Evolutionary conservation across 345 rosid species (phyloP).

Genomic region (Moricandia arvensis): DNA sequence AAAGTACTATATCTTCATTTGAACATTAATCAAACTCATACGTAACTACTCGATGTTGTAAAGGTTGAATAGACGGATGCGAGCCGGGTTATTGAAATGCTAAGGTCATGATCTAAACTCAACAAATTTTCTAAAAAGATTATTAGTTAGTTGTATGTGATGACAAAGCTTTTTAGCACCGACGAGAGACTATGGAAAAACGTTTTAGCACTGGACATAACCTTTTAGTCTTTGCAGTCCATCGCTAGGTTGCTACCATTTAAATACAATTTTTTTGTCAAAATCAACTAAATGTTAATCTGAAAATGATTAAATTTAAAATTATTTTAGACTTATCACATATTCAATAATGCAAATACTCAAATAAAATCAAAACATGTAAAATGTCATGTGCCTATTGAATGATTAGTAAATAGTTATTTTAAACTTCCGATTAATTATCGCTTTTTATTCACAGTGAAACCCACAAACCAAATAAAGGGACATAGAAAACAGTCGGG

Average conservation of each 20-base stretch:
- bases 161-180: background rate
- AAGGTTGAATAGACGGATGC: background rate
- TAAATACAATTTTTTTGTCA: background rate
- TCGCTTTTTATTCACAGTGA: too few species aligned
- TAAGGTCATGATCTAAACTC: background rate
- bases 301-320: too few species aligned
- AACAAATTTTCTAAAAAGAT: background rate
- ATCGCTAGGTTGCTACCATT: background rate
- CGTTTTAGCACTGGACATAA: background rate
- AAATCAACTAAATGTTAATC: background rate
- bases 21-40: background rate
- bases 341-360: too few species aligned
- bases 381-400: too few species aligned
- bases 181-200: background rate
- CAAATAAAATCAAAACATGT: too few species aligned
- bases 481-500: too few species aligned
- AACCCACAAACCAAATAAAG: too few species aligned
- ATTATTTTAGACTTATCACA: too few species aligned
- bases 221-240: background rate
- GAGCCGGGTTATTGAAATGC: background rate
- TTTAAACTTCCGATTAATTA: too few species aligned
- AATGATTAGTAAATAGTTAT: too few species aligned
- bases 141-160: background rate
- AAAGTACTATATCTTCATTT: background rate
- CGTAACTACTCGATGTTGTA: background rate